Evolutionary conservation across 129 eudicot genomes (phyloP).

Genomic region (Centrapalus pauciflorus): DNA sequence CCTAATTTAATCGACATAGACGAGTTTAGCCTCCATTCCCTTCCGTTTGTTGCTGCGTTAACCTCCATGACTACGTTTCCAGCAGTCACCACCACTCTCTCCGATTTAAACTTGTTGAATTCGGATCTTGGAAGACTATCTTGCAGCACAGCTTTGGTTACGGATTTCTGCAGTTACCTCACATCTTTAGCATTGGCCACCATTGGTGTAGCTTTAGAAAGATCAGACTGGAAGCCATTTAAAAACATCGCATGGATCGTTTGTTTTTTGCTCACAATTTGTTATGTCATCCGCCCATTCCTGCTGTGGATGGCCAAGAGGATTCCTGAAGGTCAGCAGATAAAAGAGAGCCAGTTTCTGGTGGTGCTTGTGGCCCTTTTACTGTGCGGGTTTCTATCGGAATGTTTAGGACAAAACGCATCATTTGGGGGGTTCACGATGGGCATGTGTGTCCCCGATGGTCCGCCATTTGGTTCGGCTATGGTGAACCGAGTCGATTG

Average conservation of each 20-base stretch:
- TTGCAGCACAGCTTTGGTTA: conserved; percentile 33
- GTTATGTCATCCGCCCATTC: conserved; percentile 30
- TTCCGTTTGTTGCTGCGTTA: conserved; percentile 22
- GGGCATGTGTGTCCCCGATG: conserved; percentile 59
- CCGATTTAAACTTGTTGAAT: conserved; percentile 47
- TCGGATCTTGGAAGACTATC: conserved; percentile 50
- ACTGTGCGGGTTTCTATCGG: conserved; percentile 36
- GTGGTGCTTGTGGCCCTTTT: conserved; percentile 32
- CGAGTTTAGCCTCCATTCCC: background rate
- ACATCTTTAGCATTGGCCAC: background rate
- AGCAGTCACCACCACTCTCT: conserved; percentile 40
- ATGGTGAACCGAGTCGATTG: conserved; percentile 45
- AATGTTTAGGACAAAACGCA: conserved; percentile 39
- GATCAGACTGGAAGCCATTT: conserved; percentile 9
- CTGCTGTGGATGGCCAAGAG: conserved; percentile 29
- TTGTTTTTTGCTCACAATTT: conserved; percentile 13
- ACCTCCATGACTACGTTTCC: conserved; percentile 43
- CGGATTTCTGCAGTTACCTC: conserved; percentile 26
- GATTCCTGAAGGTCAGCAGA: conserved; percentile 39
- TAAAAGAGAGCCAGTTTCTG: conserved; percentile 40
- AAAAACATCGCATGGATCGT: background rate
- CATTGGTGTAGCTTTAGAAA: conserved; percentile 2
- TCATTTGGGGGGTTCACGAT: conserved; percentile 38
- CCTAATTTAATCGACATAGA: background rate
- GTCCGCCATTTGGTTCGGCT: conserved; percentile 52